Conservation (phyloP, 345 rosid species). For the Hirschfeldia incana region DNA sequence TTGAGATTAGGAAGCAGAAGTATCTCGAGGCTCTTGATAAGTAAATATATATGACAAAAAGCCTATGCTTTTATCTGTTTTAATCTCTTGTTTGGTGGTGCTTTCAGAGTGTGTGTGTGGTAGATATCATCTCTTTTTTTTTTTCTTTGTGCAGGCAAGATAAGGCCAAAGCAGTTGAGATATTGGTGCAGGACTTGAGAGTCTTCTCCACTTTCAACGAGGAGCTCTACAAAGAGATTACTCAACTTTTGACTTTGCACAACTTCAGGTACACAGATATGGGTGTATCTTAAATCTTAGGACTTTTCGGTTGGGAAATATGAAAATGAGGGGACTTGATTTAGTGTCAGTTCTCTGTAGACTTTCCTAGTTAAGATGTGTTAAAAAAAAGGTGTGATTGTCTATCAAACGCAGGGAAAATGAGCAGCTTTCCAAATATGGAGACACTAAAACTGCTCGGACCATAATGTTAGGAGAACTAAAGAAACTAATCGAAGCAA, state of each 20-base stretch:
- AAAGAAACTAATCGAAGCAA: constrained; percentile 76
- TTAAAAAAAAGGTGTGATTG: background rate
- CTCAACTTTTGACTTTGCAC: constrained; percentile 69
- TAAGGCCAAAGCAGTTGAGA: constrained; percentile 77
- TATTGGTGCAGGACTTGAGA: constrained; percentile 75
- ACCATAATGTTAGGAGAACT: constrained; percentile 65
- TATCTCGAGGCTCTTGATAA: constrained; percentile 84
- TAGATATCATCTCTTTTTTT: background rate
- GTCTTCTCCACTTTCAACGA: constrained; percentile 72
- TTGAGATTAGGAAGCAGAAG: constrained; percentile 90
- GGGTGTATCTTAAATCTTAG: background rate
- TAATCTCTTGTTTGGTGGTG: constrained; percentile 9
- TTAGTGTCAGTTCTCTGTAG: background rate
- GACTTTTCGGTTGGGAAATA: no score
- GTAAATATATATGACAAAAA: constrained; percentile 34
- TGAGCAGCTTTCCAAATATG: constrained; percentile 82
- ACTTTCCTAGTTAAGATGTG: background rate
- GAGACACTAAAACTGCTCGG: constrained; percentile 79
- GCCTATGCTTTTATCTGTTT: background rate
- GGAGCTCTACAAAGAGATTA: constrained; percentile 77
- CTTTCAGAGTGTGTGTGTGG: constrained; percentile 26
- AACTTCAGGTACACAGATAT: constrained; percentile 61
- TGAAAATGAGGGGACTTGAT: background rate
- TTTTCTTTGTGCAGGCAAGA: constrained; percentile 56
- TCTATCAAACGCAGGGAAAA: constrained; percentile 56